A percentile compares a stretch with the other conserved stretches of the same genome.
phyloP scores from a whole-genome alignment of 345 rosid species.

The Citrus sp. region DNA sequence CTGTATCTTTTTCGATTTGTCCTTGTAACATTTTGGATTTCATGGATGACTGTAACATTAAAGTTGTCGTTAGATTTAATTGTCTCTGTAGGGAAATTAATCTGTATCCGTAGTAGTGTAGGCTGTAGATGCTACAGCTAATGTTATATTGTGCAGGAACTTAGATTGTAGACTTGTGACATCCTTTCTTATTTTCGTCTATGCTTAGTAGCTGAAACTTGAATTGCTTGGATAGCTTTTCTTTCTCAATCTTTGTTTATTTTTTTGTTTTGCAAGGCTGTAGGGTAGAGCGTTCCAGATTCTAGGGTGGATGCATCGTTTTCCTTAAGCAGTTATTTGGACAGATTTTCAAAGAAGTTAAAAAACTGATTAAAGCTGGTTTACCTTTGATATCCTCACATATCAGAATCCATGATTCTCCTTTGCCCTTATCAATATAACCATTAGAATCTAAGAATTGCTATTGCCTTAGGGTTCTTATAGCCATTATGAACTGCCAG shows the following conservation, averaged over 20 bases:
- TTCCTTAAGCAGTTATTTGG: background rate
- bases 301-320: background rate
- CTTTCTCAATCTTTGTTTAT: no score
- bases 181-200: background rate
- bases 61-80: conserved; percentile 27
- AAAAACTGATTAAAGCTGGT: background rate
- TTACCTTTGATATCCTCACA: background rate
- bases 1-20: conserved; percentile 1
- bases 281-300: background rate
- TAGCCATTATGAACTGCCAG: no score
- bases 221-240: background rate
- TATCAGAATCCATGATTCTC: background rate
- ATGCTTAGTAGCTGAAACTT: conserved; percentile 19
- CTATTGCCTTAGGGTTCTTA: no score
- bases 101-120: conserved; percentile 18
- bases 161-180: conserved; percentile 18
- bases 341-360: no score
- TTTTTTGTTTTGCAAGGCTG: no score
- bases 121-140: conserved; percentile 19
- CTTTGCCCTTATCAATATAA: background rate
- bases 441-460: background rate
- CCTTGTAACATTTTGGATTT: conserved; percentile 19
- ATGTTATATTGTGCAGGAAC: conserved; percentile 30
- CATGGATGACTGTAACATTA: conserved; percentile 41
- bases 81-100: conserved; percentile 24